These are phyloP conservation scores for Boletus pseudopeckii DNA, from an alignment of 768 basidiomycete genomes.

Conservation along the genomic window DNA sequence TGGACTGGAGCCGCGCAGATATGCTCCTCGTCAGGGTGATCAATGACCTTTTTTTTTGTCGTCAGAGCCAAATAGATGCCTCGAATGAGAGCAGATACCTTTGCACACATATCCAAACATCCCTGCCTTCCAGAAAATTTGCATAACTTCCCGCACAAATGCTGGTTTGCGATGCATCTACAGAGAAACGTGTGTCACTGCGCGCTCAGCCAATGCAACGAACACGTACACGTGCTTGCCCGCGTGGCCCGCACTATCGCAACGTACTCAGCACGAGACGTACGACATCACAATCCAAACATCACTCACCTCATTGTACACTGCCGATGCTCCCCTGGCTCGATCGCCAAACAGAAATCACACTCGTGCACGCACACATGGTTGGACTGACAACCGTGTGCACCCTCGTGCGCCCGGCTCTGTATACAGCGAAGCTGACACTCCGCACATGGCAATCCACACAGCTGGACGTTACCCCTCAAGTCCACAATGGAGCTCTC, in stretches of 20 bases:
- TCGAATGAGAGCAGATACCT: constrained; percentile 33
- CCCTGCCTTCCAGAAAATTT: constrained; percentile 43
- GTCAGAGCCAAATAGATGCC: not conserved
- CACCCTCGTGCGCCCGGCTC: constrained; percentile 42
- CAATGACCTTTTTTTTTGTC: constrained; percentile 36
- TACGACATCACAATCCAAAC: not conserved
- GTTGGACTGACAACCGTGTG: constrained; percentile 49
- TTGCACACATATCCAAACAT: constrained; percentile 50
- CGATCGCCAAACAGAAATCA: constrained; percentile 33
- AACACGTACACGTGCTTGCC: constrained; percentile 50
- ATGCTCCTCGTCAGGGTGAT: constrained; percentile 50
- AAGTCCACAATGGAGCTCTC: constrained; percentile 44
- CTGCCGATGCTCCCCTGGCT: constrained; percentile 29
- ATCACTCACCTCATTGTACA: constrained; percentile 49
- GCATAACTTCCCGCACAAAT: constrained; percentile 58
- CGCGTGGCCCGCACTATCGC: constrained; percentile 52
- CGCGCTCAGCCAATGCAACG: rapidly evolving
- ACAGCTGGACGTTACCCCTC: constrained; percentile 44
- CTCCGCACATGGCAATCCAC: constrained; percentile 42
- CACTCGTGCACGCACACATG: constrained; percentile 47
- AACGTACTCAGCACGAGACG: not conserved
- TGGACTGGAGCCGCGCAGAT: constrained; percentile 52
- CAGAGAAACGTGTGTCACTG: not conserved
- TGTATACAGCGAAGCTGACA: constrained; percentile 52
- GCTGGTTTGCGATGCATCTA: constrained; percentile 50